A percentile compares a stretch with the other conserved stretches of the same genome.
Evolutionary conservation across 2,329 filamentous ascomycete species (phyloP).

Genomic region (Fusarium haematococcum): DNA sequence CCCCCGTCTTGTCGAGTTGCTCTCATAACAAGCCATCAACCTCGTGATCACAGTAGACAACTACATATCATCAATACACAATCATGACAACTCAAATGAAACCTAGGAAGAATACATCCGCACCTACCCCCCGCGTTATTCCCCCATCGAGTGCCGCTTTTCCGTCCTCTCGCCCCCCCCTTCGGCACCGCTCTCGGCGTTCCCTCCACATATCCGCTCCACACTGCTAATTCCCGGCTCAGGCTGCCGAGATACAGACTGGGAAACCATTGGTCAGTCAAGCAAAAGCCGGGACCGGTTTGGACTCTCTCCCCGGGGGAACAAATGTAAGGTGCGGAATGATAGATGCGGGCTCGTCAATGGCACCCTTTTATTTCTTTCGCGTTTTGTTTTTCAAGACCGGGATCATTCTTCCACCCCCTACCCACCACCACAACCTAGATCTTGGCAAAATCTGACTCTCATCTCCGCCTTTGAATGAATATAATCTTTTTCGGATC

Average conservation of each 20-base stretch:
- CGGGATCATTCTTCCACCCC: slow-evolving; percentile 35
- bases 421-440: background rate
- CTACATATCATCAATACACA: background rate
- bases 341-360: background rate
- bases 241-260: slow-evolving; percentile 15
- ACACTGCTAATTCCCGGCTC: slow-evolving; percentile 5
- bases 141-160: slow-evolving; percentile 18
- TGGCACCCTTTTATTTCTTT: background rate
- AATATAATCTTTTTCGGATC: background rate
- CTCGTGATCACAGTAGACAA: background rate
- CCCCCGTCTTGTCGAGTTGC: background rate
- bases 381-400: background rate
- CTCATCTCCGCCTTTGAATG: background rate
- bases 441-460: slow-evolving; percentile 6
- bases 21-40: background rate
- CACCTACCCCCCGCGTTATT: slow-evolving; percentile 17
- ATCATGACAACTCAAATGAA: background rate
- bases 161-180: background rate
- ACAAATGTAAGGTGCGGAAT: background rate
- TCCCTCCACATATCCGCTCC: background rate
- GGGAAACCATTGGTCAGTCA: slow-evolving; percentile 24
- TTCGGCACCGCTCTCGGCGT: slow-evolving; percentile 37
- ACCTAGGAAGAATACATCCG: slow-evolving; percentile 3
- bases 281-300: slow-evolving; percentile 2
- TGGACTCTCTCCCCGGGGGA: background rate